Base-by-base conservation (phyloP, 2,329 filamentous ascomycete genomes). In the Sporothrix brasiliensis region DNA sequence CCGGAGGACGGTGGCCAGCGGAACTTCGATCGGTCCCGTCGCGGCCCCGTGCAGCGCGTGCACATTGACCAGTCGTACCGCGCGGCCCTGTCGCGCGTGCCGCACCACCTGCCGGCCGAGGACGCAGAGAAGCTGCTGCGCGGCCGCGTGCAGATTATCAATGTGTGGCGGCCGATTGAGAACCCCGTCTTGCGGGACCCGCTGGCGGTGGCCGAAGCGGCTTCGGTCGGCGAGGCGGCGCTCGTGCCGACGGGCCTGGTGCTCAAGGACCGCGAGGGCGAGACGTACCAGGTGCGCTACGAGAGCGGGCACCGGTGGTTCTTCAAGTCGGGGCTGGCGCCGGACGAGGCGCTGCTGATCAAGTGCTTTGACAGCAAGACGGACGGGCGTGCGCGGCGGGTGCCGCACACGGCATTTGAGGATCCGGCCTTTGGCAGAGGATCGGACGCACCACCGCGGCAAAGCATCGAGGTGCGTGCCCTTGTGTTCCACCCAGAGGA, bases 1-100 rank as follows among this genome's bases (percentile, higher is more conserved):
- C 67, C 73, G 0, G 76, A 80, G 41, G 24, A 4, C 0, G 27
- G 30, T 19, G 53, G 54, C 16, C 30, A 30, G 24, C 67, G 67
- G 16, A 60, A 56, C 16, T 24, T 47, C 7, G 54, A 68, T 41
- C 67, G 54, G 3, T 34, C 67, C 19, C 53, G 67, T 2, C 81
- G 82, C 14, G 82, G 80, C 0, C 83, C 82, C 0, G 83, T 86
- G 2, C 80, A 83, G 70, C 81, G 83, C 10, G 84, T 87, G 1
- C 87, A 89, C 76, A 86, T 88, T 73, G 86, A 88, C 76, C 86
- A 88, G 75, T 84, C 84, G 3, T 85, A 86, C 75, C 19, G 70
- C 24, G 83, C 80, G 2, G 79, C 78, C 34, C 79, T 78, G 47
- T 80, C 78, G 19, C 80, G 81, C 50, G 82, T 81, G 73, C 75